Evolutionary conservation across 2,329 filamentous ascomycete genomes (phyloP), one percentile per base, ranked within the genome.

Genomic region (Colletotrichum destructivum): DNA sequence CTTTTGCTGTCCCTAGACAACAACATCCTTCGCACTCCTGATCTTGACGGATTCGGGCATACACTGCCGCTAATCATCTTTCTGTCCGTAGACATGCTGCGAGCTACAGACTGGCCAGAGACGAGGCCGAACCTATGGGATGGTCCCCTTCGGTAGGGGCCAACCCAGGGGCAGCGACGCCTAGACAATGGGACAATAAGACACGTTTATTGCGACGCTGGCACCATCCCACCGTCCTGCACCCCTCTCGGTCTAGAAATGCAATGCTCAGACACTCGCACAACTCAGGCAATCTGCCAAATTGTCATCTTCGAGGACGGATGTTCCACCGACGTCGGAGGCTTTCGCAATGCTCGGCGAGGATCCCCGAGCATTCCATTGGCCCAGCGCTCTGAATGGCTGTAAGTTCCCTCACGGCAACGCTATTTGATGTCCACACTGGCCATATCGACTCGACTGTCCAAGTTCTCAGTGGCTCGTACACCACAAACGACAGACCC

Each of bases 121-220:
- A 38, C 26, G 12, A 11, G 11, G 16, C 5, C 7, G n/a, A 21
- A 12, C 18, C 35, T 23, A 21, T 26, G n/a, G 31, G 47, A 40
- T 64, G n/a, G 31, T 23, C 21, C 38, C 38, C 21, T 44, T 64
- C 35, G 21, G 12, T 42, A 51, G 15, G 13, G 23, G 61, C 62
- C 40, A 60, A 44, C 38, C 56, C 18, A 66, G 6, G 38, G 31
- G 11, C 31, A 8, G 31, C 31, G 31, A 38, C 38, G 38, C n/a
- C 60, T 46, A 59, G 40, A n/a, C 31, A 51, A 69, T 69, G n/a
- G 38, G 62, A 40, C 67, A 66, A 60, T 69, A 40, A 69, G 67
- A 69, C 67, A 66, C 26, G 12, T 11, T 21, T 46, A 66, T 66
- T 54, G 67, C 62, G 47, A 66, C 26, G 40, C 38, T 47, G 67